Evolutionary conservation across 1,284 basidiomycete species (phyloP).

Genomic region (Malassezia vespertilionis): DNA sequence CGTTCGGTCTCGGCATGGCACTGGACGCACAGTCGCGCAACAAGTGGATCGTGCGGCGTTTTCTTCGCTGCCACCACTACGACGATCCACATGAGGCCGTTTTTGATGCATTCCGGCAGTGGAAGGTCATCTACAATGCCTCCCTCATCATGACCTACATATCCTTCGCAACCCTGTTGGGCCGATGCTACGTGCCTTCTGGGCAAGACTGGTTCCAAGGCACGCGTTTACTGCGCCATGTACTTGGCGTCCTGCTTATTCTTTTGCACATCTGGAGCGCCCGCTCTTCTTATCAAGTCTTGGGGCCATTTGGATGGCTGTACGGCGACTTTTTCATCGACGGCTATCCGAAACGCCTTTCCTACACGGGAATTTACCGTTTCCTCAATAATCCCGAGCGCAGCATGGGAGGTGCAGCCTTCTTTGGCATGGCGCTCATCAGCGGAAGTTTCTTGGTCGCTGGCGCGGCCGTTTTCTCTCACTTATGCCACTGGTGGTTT

Average conservation of each 20-base stretch:
- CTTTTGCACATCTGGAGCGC: slow-evolving; percentile 84
- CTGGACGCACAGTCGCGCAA: slow-evolving; percentile 70
- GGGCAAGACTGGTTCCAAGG: slow-evolving; percentile 52
- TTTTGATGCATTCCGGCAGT: slow-evolving; percentile 82
- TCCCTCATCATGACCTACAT: slow-evolving; percentile 83
- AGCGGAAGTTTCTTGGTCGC: slow-evolving; percentile 78
- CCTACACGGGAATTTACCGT: slow-evolving; percentile 86
- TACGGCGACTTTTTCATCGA: slow-evolving; percentile 81
- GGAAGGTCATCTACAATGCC: slow-evolving; percentile 86
- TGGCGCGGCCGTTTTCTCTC: slow-evolving; percentile 68
- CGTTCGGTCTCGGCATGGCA: slow-evolving; percentile 71
- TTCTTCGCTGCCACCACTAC: slow-evolving; percentile 61
- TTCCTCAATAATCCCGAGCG: slow-evolving; percentile 89
- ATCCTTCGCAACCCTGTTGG: slow-evolving; percentile 31
- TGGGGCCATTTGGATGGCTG: slow-evolving; percentile 55
- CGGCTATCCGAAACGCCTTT: slow-evolving; percentile 70
- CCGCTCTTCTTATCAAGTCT: slow-evolving; percentile 75
- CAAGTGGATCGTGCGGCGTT: slow-evolving; percentile 87
- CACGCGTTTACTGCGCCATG: slow-evolving; percentile 73
- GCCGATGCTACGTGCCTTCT: slow-evolving; percentile 35
- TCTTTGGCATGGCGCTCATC: slow-evolving; percentile 83
- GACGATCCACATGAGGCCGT: slow-evolving; percentile 49
- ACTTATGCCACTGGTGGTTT: slow-evolving; percentile 54
- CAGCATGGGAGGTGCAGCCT: slow-evolving; percentile 79
- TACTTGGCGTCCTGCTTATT: slow-evolving; percentile 55